Base-by-base conservation (phyloP, 2,329 filamentous ascomycete species). In the Trichoderma sp. region DNA sequence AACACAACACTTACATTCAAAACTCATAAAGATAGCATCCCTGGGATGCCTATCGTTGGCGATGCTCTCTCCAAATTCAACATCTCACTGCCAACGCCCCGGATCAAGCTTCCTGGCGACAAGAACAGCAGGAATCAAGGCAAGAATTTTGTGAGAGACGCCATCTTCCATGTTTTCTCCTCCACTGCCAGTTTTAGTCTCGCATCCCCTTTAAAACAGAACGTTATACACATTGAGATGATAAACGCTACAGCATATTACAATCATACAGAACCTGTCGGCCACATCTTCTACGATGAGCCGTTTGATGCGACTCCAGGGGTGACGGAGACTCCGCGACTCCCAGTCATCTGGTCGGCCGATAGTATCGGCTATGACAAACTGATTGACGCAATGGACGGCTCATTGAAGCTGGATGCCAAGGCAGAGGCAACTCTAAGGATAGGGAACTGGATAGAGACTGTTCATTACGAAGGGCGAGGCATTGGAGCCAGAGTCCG, bases 181-280 rank as follows among this genome's bases (percentile, higher is more conserved):
- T 97, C 93, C 0, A 93, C 93, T 0, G 94, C 94, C 4, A 88
- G 90, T 1, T 97, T 99, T 78, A 89, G 87, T 0, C 84, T 98
- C 25, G 84, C 89, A 45, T 97, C 94, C 0, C 95, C 95, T 0
- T 82, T 98, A 9, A 80, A 83, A 48, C 82, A 88, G 68, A 91
- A 91, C 61, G 92, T 89, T 1, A 79, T 98, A 19, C 91, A 89
- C 73, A 86, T 99, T 70, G 92, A 92, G 42, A 85, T 84, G 60
- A 86, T 98, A 73, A 90, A 97, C 74, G 94, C 94, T 7, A 93
- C 90, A 1, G 93, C 95, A 0, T 90, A 89, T 70, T 96, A 97
- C 78, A 93, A 97, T 70, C 87, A 91, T 69, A 91, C 89, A 9
- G 88, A 94, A 63, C 86, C 89, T 2, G 84, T 97, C 0, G 95